These are phyloP conservation scores for Rhytidiadelphus loreus DNA, from an alignment of 225 moss, liverwort and hornwort genomes.

Conservation along the genomic window DNA sequence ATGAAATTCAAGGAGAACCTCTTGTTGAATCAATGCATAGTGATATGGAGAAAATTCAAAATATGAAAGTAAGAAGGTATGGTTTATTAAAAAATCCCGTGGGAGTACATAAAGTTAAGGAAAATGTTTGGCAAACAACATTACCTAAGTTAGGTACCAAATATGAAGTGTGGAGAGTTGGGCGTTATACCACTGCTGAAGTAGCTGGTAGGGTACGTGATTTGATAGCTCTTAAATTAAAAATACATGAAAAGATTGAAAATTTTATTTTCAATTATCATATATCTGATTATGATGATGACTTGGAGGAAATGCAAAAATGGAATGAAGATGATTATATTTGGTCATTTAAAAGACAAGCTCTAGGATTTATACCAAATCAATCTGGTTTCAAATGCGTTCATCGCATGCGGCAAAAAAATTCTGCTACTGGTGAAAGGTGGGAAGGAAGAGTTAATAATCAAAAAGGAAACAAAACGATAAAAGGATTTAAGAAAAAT, in stretches of 20 bases:
- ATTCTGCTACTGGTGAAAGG: accelerated
- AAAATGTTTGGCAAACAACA: neutral
- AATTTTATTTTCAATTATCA: neutral
- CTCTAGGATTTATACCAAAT: neutral
- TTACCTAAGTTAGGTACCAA: neutral
- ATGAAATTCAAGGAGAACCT: neutral
- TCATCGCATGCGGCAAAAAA: too few relatives aligned
- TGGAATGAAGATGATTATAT: constrained; percentile 6
- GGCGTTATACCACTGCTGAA: neutral
- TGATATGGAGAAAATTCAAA: neutral
- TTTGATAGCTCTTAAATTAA: neutral
- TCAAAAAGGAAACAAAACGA: neutral
- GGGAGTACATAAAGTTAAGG: neutral
- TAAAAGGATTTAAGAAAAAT: neutral
- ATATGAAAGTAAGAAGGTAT: too few relatives aligned
- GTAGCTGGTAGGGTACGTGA: neutral
- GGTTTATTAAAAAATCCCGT: accelerated
- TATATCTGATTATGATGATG: neutral
- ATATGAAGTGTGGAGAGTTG: neutral
- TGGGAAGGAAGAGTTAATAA: neutral
- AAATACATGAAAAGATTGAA: neutral
- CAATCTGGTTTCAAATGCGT: neutral
- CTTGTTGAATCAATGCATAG: neutral
- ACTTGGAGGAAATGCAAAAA: neutral
- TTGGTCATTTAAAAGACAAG: neutral